phyloP scores from a whole-genome alignment of 768 basidiomycete species.

The Lentinula boryana region DNA sequence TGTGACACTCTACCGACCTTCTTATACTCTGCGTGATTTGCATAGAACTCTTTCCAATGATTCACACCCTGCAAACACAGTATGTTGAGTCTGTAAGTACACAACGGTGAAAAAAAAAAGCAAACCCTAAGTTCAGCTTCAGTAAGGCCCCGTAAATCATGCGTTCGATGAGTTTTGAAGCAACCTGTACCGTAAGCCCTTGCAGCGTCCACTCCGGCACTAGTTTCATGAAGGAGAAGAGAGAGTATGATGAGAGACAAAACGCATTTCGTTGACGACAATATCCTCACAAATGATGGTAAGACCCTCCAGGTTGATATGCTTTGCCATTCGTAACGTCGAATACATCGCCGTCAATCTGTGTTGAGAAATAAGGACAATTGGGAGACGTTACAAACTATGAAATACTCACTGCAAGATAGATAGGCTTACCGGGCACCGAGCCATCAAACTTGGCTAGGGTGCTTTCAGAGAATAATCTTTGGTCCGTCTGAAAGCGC shows the following conservation, averaged over 20 bases:
- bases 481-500: conserved; percentile 41
- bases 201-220: conserved; percentile 83
- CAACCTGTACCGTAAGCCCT: conserved; percentile 92
- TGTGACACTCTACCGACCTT: conserved; percentile 76
- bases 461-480: conserved; percentile 67
- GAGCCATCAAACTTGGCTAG: conserved; percentile 69
- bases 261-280: conserved; percentile 4
- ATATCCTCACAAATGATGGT: conserved; percentile 57
- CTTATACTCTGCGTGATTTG: conserved; percentile 70
- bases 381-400: not conserved
- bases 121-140: conserved; percentile 66
- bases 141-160: conserved; percentile 80
- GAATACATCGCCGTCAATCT: conserved; percentile 92
- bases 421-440: conserved; percentile 59
- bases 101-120: conserved; percentile 3
- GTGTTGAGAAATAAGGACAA: conserved; percentile 6
- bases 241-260: conserved; percentile 14
- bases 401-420: conserved; percentile 64
- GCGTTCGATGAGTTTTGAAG: conserved; percentile 84
- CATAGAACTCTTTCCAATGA: conserved; percentile 91
- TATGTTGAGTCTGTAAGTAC: not conserved
- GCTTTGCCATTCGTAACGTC: conserved; percentile 78
- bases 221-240: conserved; percentile 9
- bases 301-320: conserved; percentile 88
- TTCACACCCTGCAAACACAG: conserved; percentile 49